A percentile compares a stretch with the other conserved stretches of the same genome.
Conservation (phyloP, 208 protist species). For the Leishmania lainsoni region DNA sequence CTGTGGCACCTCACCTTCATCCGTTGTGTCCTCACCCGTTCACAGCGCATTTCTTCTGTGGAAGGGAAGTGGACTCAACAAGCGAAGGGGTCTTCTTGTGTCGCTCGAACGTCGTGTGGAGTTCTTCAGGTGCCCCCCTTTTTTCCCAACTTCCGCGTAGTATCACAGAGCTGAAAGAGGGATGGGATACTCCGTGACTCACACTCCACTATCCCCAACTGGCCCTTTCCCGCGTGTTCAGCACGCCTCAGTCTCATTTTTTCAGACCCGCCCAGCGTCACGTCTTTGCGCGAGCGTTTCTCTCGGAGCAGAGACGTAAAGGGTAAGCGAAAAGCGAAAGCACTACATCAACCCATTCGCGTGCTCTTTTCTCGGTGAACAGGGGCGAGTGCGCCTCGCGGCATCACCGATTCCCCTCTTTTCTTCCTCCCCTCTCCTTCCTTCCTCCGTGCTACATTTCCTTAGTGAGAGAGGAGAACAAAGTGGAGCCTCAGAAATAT, state of each 20-base stretch:
- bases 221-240: not conserved
- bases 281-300: not conserved
- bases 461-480: not conserved
- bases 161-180: not conserved
- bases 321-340: not conserved
- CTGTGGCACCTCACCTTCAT: not conserved
- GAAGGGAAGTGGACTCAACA: not conserved
- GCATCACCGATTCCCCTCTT: not conserved
- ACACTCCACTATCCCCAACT: not conserved
- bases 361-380: not conserved
- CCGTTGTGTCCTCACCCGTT: not conserved
- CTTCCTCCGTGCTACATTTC: not conserved
- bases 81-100: not conserved
- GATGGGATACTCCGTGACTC: not conserved
- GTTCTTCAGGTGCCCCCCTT: not conserved
- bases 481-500: not conserved
- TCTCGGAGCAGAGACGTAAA: not conserved
- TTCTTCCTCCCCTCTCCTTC: too few relatives aligned
- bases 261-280: not conserved
- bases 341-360: not conserved
- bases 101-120: not conserved
- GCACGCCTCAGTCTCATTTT: not conserved
- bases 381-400: not conserved
- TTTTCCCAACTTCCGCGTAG: not conserved
- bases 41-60: not conserved